Base-by-base conservation (phyloP, 2,329 filamentous ascomycete genomes). In the Ophiostoma triangulosporum region DNA sequence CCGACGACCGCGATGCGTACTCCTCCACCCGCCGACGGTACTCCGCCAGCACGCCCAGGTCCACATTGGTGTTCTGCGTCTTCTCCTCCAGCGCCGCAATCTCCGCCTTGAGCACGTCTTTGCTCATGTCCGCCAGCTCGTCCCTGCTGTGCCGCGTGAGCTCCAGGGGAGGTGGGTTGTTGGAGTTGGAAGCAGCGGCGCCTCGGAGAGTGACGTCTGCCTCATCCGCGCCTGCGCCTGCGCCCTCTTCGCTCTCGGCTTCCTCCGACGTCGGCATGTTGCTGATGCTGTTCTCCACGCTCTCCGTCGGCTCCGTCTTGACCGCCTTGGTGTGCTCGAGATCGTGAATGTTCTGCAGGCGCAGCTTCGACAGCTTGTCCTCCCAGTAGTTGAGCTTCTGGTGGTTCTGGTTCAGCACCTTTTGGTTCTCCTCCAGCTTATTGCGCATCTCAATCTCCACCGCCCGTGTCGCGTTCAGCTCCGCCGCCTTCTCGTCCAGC, bases 401-500 rank as follows among this genome's bases (percentile, higher is more conserved):
- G 66, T 94, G 83, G 67, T 94, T 95, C 64, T 97, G 91, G 0
- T 72, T 69, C 14, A 97, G 76, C 9, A 84, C 80, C 70, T 98
- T 98, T 60, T 95, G 86, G 66, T 91, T 93, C 64, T 97, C 91
- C 64, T 97, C 93, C 1, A 98, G 82, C 70, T 95, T 95, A 69
- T 97, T 97, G 58, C 87, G 86, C 89, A 97, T 96, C 68, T 98
- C 93, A 57, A 98, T 96, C 67, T 98, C 93, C 3, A 84, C 74
- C 0, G 88, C 90, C 9, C 91, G 81, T 0, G 86, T 95, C 63
- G 88, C 85, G 64, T 97, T 96, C 54, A 97, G 76, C 65, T 94
- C 88, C 0, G 83, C 72, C 1, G 81, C 85, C 73, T 90, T 95
- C 61, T 86, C 83, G 60, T 98, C 91, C 11, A 97, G 76, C 62